Conservation (phyloP, 306 rosid genomes). For the Acmispon strigosus region DNA sequence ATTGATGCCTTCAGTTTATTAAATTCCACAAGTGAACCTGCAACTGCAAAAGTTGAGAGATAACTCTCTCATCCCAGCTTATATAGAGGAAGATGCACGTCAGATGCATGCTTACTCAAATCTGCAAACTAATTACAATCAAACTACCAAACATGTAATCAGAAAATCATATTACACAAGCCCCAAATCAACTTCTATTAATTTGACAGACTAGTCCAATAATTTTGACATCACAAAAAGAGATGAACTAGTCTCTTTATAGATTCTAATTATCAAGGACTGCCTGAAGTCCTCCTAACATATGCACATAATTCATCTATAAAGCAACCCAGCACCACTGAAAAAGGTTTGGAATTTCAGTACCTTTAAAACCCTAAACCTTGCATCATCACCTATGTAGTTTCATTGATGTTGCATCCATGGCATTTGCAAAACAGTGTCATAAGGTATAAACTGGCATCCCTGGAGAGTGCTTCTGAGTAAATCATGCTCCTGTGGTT, state of each 20-base stretch:
- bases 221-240: constrained; percentile 26
- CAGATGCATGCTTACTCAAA: constrained; percentile 14
- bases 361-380: constrained; percentile 24
- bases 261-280: constrained; percentile 38
- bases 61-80: neutral
- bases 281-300: constrained; percentile 36
- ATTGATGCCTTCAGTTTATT: constrained; percentile 15
- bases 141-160: constrained; percentile 25
- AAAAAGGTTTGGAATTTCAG: constrained; percentile 13
- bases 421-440: constrained; percentile 47
- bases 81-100: neutral
- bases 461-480: constrained; percentile 39
- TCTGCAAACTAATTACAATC: constrained; percentile 22
- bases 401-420: constrained; percentile 47
- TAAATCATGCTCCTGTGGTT: constrained; percentile 45
- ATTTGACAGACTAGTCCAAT: constrained; percentile 24
- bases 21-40: constrained; percentile 12
- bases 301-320: constrained; percentile 37
- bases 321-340: constrained; percentile 35
- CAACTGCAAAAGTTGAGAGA: constrained; percentile 18
- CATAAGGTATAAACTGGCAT: constrained; percentile 43
- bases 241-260: constrained; percentile 32
- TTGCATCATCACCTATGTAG: neutral
- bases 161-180: constrained; percentile 38
- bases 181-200: constrained; percentile 22